Evolutionary conservation across 768 basidiomycete species (phyloP), one percentile per base, ranked within the genome.

Genomic region (Lyophyllum decastes): DNA sequence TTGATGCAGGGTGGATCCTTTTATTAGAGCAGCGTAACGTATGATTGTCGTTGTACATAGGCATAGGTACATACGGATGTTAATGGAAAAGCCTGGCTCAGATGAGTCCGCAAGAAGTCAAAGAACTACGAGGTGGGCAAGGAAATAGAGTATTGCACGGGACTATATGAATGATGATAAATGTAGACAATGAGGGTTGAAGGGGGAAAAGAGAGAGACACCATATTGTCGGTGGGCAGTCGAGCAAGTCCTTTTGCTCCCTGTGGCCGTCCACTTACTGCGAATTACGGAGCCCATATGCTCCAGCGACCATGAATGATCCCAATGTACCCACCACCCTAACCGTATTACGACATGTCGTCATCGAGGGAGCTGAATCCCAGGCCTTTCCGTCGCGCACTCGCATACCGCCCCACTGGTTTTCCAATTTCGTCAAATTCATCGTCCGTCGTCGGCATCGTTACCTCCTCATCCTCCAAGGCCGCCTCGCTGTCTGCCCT

Each of bases 391-490:
- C 79, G 68, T 64, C 80, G 74, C 64, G 76, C 73, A 65, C 78
- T 77, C 24, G 91, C 85, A 72, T 91, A 90, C 49, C 91, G 78
- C 33, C 91, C 91, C 11, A 83, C 88, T 52, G 83, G 82, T 68
- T 68, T 80, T 54, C 72, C 77, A 41, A 78, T 81, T 59, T 91
- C 89, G 61, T 87, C 88, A 55, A 86, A 83, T 67, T 93, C 90
- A 54, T 94, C 91, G 62, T 93, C 90, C 38, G 88, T 86, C 40
- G 81, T 84, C 43, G 77, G 73, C 57, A 79, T 82, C 21, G 66
- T 61, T 1, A 61, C 64, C 44, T 85, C 84, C 24, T 82, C 81
- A 8, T 85, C 84, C 12, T 80, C 83, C 25, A 82, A 76, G 52
- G 74, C 74, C 33, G 70, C 65, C 61, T 90, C 89, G 53, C 87